Percentiles rank a stretch among this genome's conserved stretches.
Conservation (phyloP, 345 rosid species). For the Salix purpurea region DNA sequence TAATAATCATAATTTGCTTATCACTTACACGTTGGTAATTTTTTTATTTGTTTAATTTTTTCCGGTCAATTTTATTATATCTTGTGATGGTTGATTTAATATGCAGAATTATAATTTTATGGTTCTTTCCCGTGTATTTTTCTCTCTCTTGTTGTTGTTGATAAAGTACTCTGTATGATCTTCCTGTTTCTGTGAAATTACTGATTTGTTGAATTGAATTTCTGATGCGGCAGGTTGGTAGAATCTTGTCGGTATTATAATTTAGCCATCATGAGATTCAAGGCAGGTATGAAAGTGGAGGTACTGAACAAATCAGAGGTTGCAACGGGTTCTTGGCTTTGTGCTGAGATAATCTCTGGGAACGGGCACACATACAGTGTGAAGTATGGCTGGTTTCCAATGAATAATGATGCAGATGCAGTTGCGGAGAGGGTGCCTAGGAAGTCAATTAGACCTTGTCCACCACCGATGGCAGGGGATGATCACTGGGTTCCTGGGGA, state of each 20-base stretch:
- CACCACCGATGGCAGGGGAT: constrained; percentile 26
- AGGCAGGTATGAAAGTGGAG: constrained; percentile 59
- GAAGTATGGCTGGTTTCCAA: constrained; percentile 23
- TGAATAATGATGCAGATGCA: neutral
- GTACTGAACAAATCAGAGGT: constrained; percentile 42
- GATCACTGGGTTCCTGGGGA: constrained; percentile 51
- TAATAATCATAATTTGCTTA: too few species aligned
- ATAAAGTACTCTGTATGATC: neutral
- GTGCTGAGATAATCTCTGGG: constrained; percentile 52
- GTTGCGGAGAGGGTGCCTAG: constrained; percentile 50
- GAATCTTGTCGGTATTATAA: neutral
- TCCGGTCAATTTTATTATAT: neutral
- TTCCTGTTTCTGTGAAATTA: neutral
- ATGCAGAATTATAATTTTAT: neutral
- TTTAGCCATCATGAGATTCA: constrained; percentile 48
- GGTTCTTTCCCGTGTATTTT: too few species aligned
- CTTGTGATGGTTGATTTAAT: neutral
- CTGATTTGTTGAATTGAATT: neutral
- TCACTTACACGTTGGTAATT: too few species aligned
- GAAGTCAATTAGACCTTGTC: constrained; percentile 58
- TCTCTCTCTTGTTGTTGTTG: neutral
- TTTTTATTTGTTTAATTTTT: neutral
- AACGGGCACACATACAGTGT: constrained; percentile 53
- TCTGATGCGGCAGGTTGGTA: constrained; percentile 2
- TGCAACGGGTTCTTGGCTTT: constrained; percentile 49